Evolutionary conservation across 2,329 filamentous ascomycete species (phyloP), one percentile per base, ranked within the genome.

Genomic region (Colletotrichum caudatum): DNA sequence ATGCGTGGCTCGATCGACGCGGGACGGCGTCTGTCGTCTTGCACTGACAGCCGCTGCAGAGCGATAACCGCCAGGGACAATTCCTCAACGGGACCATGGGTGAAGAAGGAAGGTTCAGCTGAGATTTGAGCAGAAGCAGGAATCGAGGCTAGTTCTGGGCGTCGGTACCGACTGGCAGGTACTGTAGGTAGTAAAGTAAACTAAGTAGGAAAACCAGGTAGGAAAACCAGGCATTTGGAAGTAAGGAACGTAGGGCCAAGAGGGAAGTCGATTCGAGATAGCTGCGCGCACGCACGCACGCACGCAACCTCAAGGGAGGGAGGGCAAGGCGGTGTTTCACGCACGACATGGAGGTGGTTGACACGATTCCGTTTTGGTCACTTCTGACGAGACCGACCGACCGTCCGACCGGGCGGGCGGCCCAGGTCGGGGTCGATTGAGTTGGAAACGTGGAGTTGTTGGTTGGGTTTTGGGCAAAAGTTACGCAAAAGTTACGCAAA

Each of bases 41-140:
- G 33, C 41, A 59, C 53, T 8, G 16, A 59, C 41, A 59, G 64
- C 64, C 58, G 62, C 64, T 53, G 62, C 23, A 57, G 33, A 33
- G 12, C 44, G 26, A 46, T 41, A 29, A 29, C 29, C 44, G 58
- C 39, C 46, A 44, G 64, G 8, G 35, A 18, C 56, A 46, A 39
- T 53, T 18, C 29, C 64, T 71, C 69, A 71, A 64, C 68, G 63
- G 44, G 51, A 58, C 64, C 58, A 46, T 58, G 64, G 68, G 23
- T 46, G 54, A 33, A 29, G 54, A 33, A 29, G 29, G 29, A 29
- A 58, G 39, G 35, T 39, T 62, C 33, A 66, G 48, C 54, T 35
- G 53, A 26, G 44, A 46, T 23, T 8, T 33, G 7, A 33, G 50
- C 53, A 58, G 26, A 26, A 23, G 18, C 48, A 18, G 33, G 33